These are phyloP conservation scores for Meyerozyma guilliermondii DNA, from an alignment of 1,139 yeast genomes.

Conservation along the genomic window DNA sequence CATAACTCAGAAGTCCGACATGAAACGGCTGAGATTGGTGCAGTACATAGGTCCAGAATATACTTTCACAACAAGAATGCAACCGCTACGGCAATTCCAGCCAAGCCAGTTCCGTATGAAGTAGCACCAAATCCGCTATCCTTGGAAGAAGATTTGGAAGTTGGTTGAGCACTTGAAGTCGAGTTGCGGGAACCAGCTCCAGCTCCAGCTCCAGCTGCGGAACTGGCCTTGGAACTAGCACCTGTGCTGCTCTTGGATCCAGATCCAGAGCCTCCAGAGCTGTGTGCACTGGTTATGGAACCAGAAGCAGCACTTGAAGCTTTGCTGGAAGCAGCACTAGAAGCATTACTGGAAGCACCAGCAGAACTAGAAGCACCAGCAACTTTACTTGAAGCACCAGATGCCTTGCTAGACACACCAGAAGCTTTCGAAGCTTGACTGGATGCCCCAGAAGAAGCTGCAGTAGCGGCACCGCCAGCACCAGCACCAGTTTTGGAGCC, in stretches of 20 bases:
- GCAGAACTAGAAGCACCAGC: too few relatives aligned
- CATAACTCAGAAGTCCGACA: too few relatives aligned
- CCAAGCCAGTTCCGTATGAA: conserved; percentile 17
- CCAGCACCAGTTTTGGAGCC: not conserved
- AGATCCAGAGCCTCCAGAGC: not conserved
- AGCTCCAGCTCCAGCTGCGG: too few relatives aligned
- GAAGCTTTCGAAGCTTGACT: not conserved
- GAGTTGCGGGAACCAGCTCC: not conserved
- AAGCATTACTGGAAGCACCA: not conserved
- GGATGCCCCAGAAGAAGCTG: conserved; percentile 4
- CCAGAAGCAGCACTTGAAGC: conserved; percentile 3
- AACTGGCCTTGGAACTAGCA: not conserved
- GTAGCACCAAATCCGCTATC: conserved; percentile 15
- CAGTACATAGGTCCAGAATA: not conserved
- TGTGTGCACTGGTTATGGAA: conserved; percentile 6
- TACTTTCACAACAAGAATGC: conserved; percentile 4
- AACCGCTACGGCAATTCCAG: conserved; percentile 18
- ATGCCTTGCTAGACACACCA: too few relatives aligned
- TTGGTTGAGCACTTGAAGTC: not conserved
- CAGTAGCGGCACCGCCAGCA: conserved; percentile 3
- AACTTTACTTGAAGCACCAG: too few relatives aligned
- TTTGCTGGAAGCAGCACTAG: conserved; percentile 4
- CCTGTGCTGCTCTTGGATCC: not conserved
- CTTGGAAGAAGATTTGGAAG: conserved; percentile 3
- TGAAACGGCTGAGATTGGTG: not conserved